Evolutionary conservation across 1,284 basidiomycete species (phyloP).

Genomic region (Calocybe gambosa): DNA sequence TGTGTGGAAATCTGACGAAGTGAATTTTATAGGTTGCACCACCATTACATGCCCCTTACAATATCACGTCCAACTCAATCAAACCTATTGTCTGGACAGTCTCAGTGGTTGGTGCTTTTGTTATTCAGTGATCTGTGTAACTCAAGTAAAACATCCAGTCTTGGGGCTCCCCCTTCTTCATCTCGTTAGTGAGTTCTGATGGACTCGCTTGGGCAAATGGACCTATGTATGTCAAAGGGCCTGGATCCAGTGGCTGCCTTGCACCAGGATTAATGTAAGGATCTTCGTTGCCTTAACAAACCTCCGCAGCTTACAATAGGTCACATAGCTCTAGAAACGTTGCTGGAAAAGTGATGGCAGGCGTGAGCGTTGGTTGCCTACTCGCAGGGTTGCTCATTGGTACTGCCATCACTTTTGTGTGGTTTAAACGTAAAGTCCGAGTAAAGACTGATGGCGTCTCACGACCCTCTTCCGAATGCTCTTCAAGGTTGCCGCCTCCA

Average conservation of each 20-base stretch:
- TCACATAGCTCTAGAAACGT: background rate
- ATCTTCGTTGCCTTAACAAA: background rate
- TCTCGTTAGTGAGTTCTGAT: slow-evolving; percentile 38
- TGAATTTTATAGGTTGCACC: slow-evolving; percentile 34
- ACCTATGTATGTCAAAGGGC: slow-evolving; percentile 39
- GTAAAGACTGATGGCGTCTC: background rate
- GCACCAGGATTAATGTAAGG: slow-evolving; percentile 25
- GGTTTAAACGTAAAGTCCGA: background rate
- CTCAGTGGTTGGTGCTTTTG: slow-evolving; percentile 26
- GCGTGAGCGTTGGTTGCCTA: background rate
- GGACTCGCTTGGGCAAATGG: slow-evolving; percentile 42
- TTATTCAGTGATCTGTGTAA: background rate
- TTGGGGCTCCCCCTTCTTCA: slow-evolving; percentile 41
- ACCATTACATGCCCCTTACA: slow-evolving; percentile 42
- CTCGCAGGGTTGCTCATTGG: background rate
- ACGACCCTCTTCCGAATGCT: too few relatives aligned
- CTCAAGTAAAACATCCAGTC: slow-evolving; percentile 20
- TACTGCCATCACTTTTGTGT: background rate
- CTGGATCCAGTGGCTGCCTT: slow-evolving; percentile 33
- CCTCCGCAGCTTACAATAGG: background rate
- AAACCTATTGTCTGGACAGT: slow-evolving; percentile 46
- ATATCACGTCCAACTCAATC: slow-evolving; percentile 37
- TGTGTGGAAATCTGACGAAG: background rate
- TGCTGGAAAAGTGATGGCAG: background rate
- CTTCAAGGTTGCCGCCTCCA: background rate